Conservation (phyloP, 331 rosid genomes). For the Cucumis variabilis region DNA sequence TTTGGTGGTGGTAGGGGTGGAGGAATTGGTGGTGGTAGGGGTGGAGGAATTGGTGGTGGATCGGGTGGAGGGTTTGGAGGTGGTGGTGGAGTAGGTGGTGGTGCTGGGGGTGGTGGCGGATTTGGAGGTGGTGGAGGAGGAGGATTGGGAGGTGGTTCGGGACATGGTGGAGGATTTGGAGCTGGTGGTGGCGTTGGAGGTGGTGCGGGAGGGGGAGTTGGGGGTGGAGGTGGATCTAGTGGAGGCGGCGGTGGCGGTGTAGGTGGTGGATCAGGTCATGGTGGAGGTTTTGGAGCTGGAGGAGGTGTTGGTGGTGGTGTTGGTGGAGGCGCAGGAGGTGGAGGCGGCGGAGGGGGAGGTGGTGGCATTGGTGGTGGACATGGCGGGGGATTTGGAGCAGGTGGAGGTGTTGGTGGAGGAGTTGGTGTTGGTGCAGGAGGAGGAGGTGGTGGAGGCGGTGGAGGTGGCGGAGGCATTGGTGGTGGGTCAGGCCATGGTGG, state of each 20-base stretch:
- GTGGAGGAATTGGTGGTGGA: slow-evolving; percentile 37
- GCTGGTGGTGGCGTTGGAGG: slow-evolving; percentile 34
- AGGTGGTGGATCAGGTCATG: slow-evolving; percentile 25
- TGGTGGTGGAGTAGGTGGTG: slow-evolving; percentile 13
- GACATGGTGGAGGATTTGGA: slow-evolving; percentile 31
- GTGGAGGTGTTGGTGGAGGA: slow-evolving; percentile 19
- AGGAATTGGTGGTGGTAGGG: slow-evolving; percentile 32
- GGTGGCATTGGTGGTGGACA: slow-evolving; percentile 18
- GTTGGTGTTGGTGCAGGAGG: slow-evolving; percentile 37
- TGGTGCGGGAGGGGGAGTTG: slow-evolving; percentile 31
- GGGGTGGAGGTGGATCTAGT: slow-evolving; percentile 25
- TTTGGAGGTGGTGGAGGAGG: slow-evolving; percentile 35
- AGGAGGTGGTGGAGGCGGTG: slow-evolving; percentile 7
- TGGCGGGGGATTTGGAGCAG: background rate
- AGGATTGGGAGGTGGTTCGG: slow-evolving; percentile 27
- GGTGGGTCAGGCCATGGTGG: slow-evolving; percentile 16
- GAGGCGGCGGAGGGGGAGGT: background rate
- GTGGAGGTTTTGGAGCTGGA: slow-evolving; percentile 32
- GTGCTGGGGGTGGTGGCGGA: slow-evolving; percentile 52
- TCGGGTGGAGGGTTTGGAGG: slow-evolving; percentile 38
- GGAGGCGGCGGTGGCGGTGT: slow-evolving; percentile 27
- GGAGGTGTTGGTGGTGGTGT: slow-evolving; percentile 49
- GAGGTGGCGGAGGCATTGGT: slow-evolving; percentile 5
- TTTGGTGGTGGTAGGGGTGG: slow-evolving; percentile 36
- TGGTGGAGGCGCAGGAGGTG: slow-evolving; percentile 27